Evolutionary conservation across 1,139 yeast genomes (phyloP).

Genomic region (Yamadazyma sp.): DNA sequence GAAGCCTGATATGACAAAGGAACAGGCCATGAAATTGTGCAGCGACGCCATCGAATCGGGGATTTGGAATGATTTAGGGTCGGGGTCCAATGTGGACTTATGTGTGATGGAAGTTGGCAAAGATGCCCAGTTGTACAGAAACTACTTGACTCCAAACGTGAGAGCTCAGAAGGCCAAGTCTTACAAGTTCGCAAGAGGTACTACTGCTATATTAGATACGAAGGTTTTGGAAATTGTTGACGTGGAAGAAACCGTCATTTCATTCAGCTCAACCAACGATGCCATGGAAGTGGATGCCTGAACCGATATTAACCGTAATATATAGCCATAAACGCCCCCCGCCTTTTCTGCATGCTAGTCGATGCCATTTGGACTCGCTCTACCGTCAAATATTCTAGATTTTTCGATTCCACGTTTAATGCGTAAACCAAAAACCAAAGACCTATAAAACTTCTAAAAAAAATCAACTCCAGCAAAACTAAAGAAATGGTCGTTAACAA

Average conservation of each 20-base stretch:
- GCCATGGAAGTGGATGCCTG: conserved; percentile 77
- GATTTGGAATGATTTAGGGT: conserved; percentile 98
- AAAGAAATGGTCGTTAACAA: conserved; percentile 46
- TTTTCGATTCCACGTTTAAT: too few relatives aligned
- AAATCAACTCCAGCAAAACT: too few relatives aligned
- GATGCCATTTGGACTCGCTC: not conserved
- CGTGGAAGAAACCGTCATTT: conserved; percentile 64
- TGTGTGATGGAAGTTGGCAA: conserved; percentile 95
- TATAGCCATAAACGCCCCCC: not conserved
- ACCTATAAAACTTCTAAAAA: not conserved
- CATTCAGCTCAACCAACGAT: conserved; percentile 42
- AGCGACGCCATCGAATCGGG: conserved; percentile 96
- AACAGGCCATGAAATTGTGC: conserved; percentile 87
- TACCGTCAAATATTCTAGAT: not conserved
- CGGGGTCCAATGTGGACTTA: conserved; percentile 95
- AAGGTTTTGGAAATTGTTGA: conserved; percentile 66
- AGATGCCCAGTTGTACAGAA: conserved; percentile 81
- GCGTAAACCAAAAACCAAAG: too few relatives aligned
- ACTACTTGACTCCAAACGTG: conserved; percentile 86
- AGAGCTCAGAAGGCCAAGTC: conserved; percentile 78
- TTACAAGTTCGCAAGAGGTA: conserved; percentile 86
- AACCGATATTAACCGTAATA: conserved; percentile 1
- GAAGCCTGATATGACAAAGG: conserved; percentile 74
- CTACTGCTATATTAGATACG: conserved; percentile 79
- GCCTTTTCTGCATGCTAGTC: too few relatives aligned